A percentile compares a stretch with the other conserved stretches of the same genome.
phyloP scores from a whole-genome alignment of 306 rosid species.

The Trifolium repens region DNA sequence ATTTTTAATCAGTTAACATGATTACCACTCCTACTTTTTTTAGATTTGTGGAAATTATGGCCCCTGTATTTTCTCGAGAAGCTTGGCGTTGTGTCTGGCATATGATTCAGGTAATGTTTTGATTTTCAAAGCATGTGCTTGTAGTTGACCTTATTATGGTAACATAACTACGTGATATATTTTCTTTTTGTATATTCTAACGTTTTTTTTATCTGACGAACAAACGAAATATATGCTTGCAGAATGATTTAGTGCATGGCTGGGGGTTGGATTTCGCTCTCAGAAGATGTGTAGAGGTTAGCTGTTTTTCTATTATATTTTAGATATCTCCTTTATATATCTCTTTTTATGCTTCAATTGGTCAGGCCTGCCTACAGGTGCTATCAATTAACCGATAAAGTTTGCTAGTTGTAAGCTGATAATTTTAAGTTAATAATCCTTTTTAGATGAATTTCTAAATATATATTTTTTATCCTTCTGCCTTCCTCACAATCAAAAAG shows the following conservation, averaged over 20 bases:
- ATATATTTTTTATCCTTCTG: no score
- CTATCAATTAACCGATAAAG: no score
- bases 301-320: conserved; percentile 32
- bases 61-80: conserved; percentile 88
- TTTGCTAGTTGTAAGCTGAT: no score
- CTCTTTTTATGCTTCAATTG: conserved; percentile 26
- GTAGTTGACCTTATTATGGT: not conserved
- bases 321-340: not conserved
- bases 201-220: conserved; percentile 16
- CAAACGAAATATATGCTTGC: conserved; percentile 43
- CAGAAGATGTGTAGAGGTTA: conserved; percentile 94
- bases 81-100: conserved; percentile 99
- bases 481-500: no score
- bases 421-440: no score
- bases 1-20: conserved; percentile 16
- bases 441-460: no score
- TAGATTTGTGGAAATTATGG: conserved; percentile 98
- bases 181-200: conserved; percentile 19
- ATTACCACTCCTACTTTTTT: conserved; percentile 35
- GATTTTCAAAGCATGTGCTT: conserved; percentile 17
- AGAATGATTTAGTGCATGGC: conserved; percentile 99
- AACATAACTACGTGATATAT: not conserved
- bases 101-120: conserved; percentile 79
- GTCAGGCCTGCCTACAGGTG: no score
- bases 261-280: conserved; percentile 99